Evolutionary conservation across 768 basidiomycete genomes (phyloP), one percentile per base, ranked within the genome.

Genomic region (Lactarius trivialis): DNA sequence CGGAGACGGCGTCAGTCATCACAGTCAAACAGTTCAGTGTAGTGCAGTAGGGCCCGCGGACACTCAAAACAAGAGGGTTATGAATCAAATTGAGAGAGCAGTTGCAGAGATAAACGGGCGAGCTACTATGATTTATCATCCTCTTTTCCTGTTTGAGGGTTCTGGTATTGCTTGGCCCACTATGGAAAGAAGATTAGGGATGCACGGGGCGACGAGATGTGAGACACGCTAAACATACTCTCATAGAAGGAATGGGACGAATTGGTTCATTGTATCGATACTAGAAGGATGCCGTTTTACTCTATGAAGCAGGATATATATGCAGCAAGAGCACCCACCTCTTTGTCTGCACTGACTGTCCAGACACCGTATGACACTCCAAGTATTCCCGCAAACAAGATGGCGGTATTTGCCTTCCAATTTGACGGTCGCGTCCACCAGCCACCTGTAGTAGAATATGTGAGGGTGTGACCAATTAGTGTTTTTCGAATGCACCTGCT

Each of bases 361-460:
- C 87, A 94, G 12, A 86, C 76, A 30, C 77, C 80, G 64, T 85
- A 92, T 7, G 84, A 83, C 5, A 85, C 74, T 3, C 82, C 78
- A 43, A 83, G 75, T 60, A 95, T 86, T 3, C 91, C 91, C 58
- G 79, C 77, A 63, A 83, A 81, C 19, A 82, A 80, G 56, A 96
- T 82, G 1, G 82, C 82, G 2, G 94, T 96, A 77, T 94, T 95
- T 30, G 83, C 73, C 61, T 83, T 84, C 94, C 94, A 97, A 76
- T 94, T 96, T 26, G 84, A 77, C 7, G 94, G 94, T 21, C 91
- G 84, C 37, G 85, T 83, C 94, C 94, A 98, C 94, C 94, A 98
- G 69, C 94, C 94, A 77, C 94, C 93, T 93, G 67, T 56, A 17
- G 54, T 45, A 33, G 45, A 50, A 52, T 26, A 32, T 17, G 41